Percentiles rank a stretch among this genome's conserved stretches.
Conservation (phyloP, 768 basidiomycete genomes). For the Fibroporia radiculosa region DNA sequence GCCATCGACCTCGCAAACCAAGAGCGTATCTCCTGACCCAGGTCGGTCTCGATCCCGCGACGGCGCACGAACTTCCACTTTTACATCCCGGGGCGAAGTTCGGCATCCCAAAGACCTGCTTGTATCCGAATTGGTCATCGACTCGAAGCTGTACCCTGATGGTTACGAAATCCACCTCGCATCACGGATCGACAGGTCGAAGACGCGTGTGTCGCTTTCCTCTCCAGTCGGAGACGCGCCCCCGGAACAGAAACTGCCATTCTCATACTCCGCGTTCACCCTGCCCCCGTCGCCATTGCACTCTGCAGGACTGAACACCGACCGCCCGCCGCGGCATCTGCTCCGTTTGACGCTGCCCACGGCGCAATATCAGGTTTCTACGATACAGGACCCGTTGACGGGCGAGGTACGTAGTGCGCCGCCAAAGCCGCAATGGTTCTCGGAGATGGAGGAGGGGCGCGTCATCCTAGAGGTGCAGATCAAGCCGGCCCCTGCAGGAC, state of each 20-base stretch:
- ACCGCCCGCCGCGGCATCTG: constrained; percentile 58
- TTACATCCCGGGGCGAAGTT: constrained; percentile 56
- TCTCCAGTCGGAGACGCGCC: constrained; percentile 10
- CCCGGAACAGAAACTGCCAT: constrained; percentile 33
- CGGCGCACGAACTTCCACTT: constrained; percentile 35
- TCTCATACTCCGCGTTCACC: constrained; percentile 56
- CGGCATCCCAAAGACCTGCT: constrained; percentile 60
- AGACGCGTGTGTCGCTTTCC: constrained; percentile 29
- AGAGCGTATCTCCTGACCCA: constrained; percentile 8
- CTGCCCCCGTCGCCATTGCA: constrained; percentile 79
- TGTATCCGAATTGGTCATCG: constrained; percentile 72
- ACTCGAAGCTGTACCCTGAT: constrained; percentile 70
- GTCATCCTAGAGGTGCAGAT: constrained; percentile 52
- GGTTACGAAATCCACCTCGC: constrained; percentile 55
- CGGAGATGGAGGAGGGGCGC: constrained; percentile 52
- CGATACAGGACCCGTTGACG: constrained; percentile 76
- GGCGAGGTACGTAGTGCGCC: constrained; percentile 54
- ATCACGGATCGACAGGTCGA: constrained; percentile 35
- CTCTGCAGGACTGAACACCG: constrained; percentile 55
- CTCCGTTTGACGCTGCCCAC: constrained; percentile 76
- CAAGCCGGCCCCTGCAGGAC: constrained; percentile 32
- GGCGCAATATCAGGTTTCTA: constrained; percentile 67
- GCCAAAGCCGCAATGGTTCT: constrained; percentile 66
- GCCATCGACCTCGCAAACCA: not conserved
- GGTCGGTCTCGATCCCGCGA: constrained; percentile 29